Percentiles rank a stretch among this genome's conserved stretches.
phyloP scores from a whole-genome alignment of 768 basidiomycete species.

The Pleurotus ostreatus region DNA sequence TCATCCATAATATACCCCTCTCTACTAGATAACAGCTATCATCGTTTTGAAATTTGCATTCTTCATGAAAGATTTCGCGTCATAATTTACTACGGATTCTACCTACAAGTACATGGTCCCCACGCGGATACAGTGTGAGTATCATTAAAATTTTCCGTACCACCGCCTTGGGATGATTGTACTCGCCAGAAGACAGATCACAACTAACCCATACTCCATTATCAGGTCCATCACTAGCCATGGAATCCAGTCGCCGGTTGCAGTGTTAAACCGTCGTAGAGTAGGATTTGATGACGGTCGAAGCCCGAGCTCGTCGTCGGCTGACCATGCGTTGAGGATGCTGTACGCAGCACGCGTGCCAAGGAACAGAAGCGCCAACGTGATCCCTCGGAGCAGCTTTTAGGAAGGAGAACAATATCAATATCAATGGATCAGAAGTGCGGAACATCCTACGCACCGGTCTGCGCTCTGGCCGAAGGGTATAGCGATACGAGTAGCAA shows the following conservation, averaged over 20 bases:
- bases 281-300: constrained; percentile 32
- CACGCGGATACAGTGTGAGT: too few relatives aligned
- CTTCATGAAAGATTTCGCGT: too few relatives aligned
- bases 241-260: constrained; percentile 53
- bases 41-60: too few relatives aligned
- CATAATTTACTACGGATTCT: too few relatives aligned
- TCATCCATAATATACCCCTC: too few relatives aligned
- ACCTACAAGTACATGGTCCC: too few relatives aligned
- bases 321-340: constrained; percentile 55
- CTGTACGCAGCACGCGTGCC: constrained; percentile 55
- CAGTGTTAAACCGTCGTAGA: constrained; percentile 52
- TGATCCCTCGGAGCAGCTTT: constrained; percentile 55
- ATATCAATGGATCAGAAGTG: background rate
- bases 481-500: constrained; percentile 42
- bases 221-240: constrained; percentile 57
- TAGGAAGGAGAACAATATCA: constrained; percentile 3
- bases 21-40: too few relatives aligned
- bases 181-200: constrained; percentile 45
- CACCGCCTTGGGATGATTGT: constrained; percentile 26
- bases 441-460: constrained; percentile 28
- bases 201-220: constrained; percentile 52
- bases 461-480: constrained; percentile 41
- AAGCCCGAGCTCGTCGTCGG: constrained; percentile 39
- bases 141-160: background rate
- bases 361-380: constrained; percentile 56